A percentile compares a stretch with the other conserved stretches of the same genome.
These are phyloP conservation scores for Pseudogymnoascus sp. DNA, from an alignment of 2,329 filamentous ascomycete species.

Conservation along the genomic window DNA sequence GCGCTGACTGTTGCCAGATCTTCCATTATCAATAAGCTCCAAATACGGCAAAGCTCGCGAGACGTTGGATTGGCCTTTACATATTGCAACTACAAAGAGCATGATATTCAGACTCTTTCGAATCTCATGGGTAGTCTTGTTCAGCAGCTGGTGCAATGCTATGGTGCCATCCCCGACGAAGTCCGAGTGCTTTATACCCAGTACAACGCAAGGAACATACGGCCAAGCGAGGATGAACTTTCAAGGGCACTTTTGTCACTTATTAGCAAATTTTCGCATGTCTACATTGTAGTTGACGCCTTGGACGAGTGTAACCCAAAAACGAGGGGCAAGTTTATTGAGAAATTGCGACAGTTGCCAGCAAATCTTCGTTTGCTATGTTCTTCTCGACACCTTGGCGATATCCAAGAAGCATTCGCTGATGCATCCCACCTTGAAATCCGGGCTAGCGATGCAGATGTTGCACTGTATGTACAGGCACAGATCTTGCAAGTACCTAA, in stretches of 20 bases:
- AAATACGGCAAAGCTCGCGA: neutral
- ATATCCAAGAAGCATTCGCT: slow-evolving; percentile 53
- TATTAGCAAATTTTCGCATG: slow-evolving; percentile 16
- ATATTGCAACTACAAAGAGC: slow-evolving; percentile 33
- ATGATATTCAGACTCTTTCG: slow-evolving; percentile 25
- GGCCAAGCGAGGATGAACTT: slow-evolving; percentile 16
- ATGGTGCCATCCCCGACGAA: neutral
- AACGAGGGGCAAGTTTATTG: neutral
- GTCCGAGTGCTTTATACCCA: neutral
- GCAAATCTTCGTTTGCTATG: neutral
- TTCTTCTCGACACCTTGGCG: slow-evolving; percentile 37
- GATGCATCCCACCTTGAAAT: neutral
- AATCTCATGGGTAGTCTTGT: slow-evolving; percentile 23
- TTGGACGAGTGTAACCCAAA: slow-evolving; percentile 19
- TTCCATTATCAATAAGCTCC: slow-evolving; percentile 13
- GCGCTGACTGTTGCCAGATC: slow-evolving; percentile 3
- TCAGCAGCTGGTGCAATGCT: slow-evolving; percentile 25
- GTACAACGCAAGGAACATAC: neutral
- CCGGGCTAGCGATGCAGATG: neutral
- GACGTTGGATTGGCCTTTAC: slow-evolving; percentile 30
- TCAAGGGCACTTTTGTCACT: slow-evolving; percentile 17
- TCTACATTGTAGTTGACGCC: slow-evolving; percentile 21
- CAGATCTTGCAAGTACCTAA: neutral
- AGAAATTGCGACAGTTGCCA: neutral
- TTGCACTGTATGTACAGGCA: neutral